phyloP scores from a whole-genome alignment of 2,329 filamentous ascomycete genomes.

The Fulvia fulva region DNA sequence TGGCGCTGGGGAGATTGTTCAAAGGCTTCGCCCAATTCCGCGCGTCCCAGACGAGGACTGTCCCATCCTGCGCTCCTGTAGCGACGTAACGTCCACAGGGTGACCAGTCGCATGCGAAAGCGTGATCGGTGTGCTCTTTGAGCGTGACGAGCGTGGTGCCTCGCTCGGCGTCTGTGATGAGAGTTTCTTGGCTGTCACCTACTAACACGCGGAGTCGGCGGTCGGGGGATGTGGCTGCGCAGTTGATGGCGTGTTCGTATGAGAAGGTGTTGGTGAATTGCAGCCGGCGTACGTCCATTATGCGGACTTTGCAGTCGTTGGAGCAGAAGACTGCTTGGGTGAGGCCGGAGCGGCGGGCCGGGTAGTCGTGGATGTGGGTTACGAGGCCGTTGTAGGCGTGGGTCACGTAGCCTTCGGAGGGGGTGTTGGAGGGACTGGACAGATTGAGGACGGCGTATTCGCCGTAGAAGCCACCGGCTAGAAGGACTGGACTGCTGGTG shows the following conservation, averaged over 20 bases:
- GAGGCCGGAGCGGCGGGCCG: slow-evolving; percentile 42
- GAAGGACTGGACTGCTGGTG: slow-evolving; percentile 27
- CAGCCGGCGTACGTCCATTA: slow-evolving; percentile 55
- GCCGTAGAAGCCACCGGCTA: slow-evolving; percentile 55
- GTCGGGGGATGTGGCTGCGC: slow-evolving; percentile 67
- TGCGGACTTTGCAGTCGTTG: slow-evolving; percentile 53
- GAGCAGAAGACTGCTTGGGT: slow-evolving; percentile 54
- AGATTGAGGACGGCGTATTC: slow-evolving; percentile 50
- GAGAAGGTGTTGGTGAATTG: slow-evolving; percentile 53
- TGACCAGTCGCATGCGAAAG: slow-evolving; percentile 76
- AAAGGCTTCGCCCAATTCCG: slow-evolving; percentile 60
- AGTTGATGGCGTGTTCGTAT: slow-evolving; percentile 66
- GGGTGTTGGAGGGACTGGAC: slow-evolving; percentile 11
- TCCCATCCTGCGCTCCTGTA: slow-evolving; percentile 72
- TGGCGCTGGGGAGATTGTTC: slow-evolving; percentile 57
- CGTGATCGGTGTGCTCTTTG: slow-evolving; percentile 58
- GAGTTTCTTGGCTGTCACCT: slow-evolving; percentile 62
- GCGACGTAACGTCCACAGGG: slow-evolving; percentile 72
- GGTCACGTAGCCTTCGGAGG: slow-evolving; percentile 48
- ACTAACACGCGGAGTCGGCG: slow-evolving; percentile 68
- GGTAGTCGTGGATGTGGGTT: slow-evolving; percentile 55
- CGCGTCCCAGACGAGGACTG: slow-evolving; percentile 72
- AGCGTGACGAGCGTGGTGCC: slow-evolving; percentile 57
- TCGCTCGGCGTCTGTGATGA: slow-evolving; percentile 64
- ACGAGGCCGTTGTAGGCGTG: slow-evolving; percentile 52